Base-by-base conservation (phyloP, 805 yeast species). In the Spathaspora hagerdaliae region DNA sequence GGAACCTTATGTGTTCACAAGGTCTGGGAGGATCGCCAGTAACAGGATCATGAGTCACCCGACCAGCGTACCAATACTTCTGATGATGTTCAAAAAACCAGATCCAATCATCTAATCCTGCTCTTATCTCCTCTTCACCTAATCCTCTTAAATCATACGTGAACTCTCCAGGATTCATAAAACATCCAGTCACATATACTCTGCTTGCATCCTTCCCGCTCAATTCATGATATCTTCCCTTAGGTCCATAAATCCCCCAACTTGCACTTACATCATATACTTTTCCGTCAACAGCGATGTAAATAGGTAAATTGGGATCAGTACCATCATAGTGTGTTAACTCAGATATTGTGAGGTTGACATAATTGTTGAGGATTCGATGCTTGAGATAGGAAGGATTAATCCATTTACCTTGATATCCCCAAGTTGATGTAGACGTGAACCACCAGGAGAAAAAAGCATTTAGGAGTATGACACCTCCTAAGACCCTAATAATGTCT, bases 111-210 rank as follows among this genome's bases (percentile, higher is more conserved):
- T 38, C 40, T 4, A 85, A 62, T 36, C 74, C 77, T 3, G 49
- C 45, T 2, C 50, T 52, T 1, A 74, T 78, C 31, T 68, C 69
- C 3, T 61, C 62, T 5, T 54, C 53, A 46, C 77, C 80, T 19
- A 85, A 62, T 0, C 84, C 89, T 32, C 91, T 63, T 37, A 85
- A 61, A 58, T 86, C 92, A 58, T 78, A 74, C 0, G 91, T 84
- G 49, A 73, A 71, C 54, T 85, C 85, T 31, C 76, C 78, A 12
- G 54, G 59, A 31, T 71, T 69, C 36, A 63, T 58, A 47, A 85
- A 79, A 54, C 90, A 85, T 2, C 91, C 91, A 1, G 88, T 85
- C 3, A 77, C 82, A 54, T 76, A 83, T 14, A 85, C 85, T 27
- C 91, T 65, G 2, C 89, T 82, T 35, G 81, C 78, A 59, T 85